Percentiles rank a stretch among this genome's conserved stretches.
Evolutionary conservation across 495 filamentous ascomycete genomes (phyloP).

Genomic region (Clohesyomyces aquaticus): DNA sequence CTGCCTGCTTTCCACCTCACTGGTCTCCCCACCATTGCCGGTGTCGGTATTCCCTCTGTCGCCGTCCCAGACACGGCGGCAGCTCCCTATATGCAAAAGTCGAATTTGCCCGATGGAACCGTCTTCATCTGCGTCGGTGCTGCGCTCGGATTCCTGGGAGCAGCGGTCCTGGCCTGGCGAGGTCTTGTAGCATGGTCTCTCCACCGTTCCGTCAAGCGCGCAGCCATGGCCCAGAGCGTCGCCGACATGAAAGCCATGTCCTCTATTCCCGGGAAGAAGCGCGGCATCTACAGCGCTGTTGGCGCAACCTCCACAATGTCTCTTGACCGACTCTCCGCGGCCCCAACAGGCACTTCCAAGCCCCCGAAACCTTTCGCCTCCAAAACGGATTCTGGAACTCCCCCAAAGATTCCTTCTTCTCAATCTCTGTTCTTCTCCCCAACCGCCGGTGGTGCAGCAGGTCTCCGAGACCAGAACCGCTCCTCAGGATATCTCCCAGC

Average conservation of each 20-base stretch:
- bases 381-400: conserved; percentile 53
- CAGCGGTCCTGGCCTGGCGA: conserved; percentile 84
- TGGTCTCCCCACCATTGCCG: conserved; percentile 55
- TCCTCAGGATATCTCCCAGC: conserved; percentile 79
- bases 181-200: conserved; percentile 87
- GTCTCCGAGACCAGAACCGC: conserved; percentile 55
- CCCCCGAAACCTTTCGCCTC: conserved; percentile 49
- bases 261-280: conserved; percentile 45
- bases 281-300: conserved; percentile 47
- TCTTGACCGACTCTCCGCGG: conserved; percentile 52
- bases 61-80: conserved; percentile 78
- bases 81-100: conserved; percentile 94
- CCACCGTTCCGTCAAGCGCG: conserved; percentile 83
- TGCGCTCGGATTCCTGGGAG: conserved; percentile 77
- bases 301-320: conserved; percentile 44
- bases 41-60: conserved; percentile 58
- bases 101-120: conserved; percentile 88
- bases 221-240: conserved; percentile 69
- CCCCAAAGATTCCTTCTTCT: conserved; percentile 53
- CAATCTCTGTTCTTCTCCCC: conserved; percentile 84
- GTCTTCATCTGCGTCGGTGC: conserved; percentile 95
- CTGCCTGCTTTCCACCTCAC: conserved; percentile 39
- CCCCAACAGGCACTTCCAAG: conserved; percentile 45
- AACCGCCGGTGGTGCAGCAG: conserved; percentile 64
- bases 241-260: conserved; percentile 65